Evolutionary conservation across 176 grass and related monocot genomes (phyloP), one percentile per base, ranked within the genome.

Genomic region (Alopecurus myosuroides): DNA sequence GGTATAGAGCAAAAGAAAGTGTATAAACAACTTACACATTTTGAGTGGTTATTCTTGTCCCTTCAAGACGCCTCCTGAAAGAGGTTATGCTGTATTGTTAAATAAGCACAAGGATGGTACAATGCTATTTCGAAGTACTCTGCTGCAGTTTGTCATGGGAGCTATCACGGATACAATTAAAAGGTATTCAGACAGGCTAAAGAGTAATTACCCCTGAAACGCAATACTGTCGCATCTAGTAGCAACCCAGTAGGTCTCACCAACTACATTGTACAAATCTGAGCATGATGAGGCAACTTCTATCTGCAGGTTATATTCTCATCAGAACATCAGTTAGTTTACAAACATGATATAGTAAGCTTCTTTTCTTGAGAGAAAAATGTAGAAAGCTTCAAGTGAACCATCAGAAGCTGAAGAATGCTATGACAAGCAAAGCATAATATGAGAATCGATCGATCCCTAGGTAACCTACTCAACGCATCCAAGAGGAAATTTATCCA

Each of bases 11-110:
- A 40, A 75, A 58, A n/a, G 13, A 75, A 37, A 63, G 45, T 31
- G 61, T 52, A 23, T 28, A 79, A 17, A 68, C n/a, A 86, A 40
- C 81, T 88, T 92, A 87, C 97, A 93, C 90, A 53, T 84, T 86
- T 74, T 92, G 97, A 89, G 93, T 92, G 51, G 93, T 99, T 89
- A 99, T 99, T 90, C 93, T 90, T 74, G 97, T 99, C 86, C 97
- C 93, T 89, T 99, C 97, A 88, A 99, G 97, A 49, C 83, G 88
- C 37, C 92, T 98, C 93, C 97, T 98, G 89, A 84, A 90, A 95
- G 86, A 87, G 33, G 10, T 33, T 78, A 92, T 51, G 55, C 44
- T 56, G 66, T 81, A 83, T 92, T 77, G 92, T 55, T 56, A 70
- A 82, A 46, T 33, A 79, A 70, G 62, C 36, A 73, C 31, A 82